A percentile compares a stretch with the other conserved stretches of the same genome.
These are phyloP conservation scores for Dactylonectria macrodidyma DNA, from an alignment of 2,329 filamentous ascomycete species.

Conservation along the genomic window DNA sequence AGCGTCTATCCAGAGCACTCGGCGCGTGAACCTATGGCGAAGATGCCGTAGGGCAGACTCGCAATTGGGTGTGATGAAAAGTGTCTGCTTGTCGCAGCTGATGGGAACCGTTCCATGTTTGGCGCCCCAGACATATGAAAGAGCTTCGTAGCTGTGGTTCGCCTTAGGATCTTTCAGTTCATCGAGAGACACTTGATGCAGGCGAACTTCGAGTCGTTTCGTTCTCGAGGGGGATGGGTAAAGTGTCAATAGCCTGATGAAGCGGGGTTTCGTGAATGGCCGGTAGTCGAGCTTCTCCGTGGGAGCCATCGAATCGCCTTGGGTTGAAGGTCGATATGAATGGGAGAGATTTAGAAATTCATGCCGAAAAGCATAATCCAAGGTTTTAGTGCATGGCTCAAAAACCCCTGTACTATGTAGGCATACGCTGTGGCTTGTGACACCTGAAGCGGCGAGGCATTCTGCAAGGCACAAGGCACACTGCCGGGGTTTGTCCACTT, in stretches of 20 bases:
- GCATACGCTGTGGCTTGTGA: background rate
- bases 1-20: conserved; percentile 11
- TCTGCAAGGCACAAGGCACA: background rate
- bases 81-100: background rate
- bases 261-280: background rate
- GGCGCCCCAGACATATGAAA: conserved; percentile 1
- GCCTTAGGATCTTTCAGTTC: conserved; percentile 4
- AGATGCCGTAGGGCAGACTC: background rate
- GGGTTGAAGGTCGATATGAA: background rate
- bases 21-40: background rate
- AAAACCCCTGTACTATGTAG: background rate
- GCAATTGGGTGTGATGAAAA: background rate
- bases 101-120: background rate
- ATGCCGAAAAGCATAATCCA: background rate
- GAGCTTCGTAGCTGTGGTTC: background rate
- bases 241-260: conserved; percentile 3
- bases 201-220: background rate
- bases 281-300: background rate
- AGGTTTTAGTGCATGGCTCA: background rate
- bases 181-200: conserved; percentile 8
- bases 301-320: background rate
- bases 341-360: background rate
- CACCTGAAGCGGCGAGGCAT: background rate
- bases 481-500: too few species aligned
- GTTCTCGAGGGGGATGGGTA: background rate